Conservation (phyloP, 208 protist species). For the Leishmania turanica region DNA sequence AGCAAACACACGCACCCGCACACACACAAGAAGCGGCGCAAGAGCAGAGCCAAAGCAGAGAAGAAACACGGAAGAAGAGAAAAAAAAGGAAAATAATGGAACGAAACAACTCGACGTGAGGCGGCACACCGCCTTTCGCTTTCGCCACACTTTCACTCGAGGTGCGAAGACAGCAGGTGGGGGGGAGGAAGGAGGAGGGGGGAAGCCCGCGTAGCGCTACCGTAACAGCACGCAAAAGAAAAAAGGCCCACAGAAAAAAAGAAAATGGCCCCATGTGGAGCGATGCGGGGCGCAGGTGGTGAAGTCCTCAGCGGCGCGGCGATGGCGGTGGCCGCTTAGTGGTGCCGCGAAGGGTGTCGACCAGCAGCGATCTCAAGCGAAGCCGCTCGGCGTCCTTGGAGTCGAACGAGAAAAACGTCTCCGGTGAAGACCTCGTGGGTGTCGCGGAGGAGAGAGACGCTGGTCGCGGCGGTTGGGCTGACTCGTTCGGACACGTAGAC, state of each 20-base stretch:
- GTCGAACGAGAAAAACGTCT: background rate
- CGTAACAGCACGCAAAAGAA: background rate
- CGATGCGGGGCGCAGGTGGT: background rate
- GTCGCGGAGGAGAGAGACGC: background rate
- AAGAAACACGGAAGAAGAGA: background rate
- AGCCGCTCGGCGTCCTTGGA: constrained; percentile 2
- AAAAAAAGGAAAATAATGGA: background rate
- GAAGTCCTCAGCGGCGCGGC: background rate
- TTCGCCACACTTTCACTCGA: too few relatives aligned
- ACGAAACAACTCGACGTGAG: background rate
- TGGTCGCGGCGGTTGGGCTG: background rate
- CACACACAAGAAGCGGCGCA: background rate
- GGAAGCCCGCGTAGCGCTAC: too few relatives aligned
- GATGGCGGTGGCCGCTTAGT: background rate
- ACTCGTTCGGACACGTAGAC: background rate
- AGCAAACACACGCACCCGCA: constrained; percentile 1
- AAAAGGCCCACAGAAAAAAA: background rate
- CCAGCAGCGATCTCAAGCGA: constrained; percentile 14
- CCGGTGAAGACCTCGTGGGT: background rate
- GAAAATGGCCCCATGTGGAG: background rate
- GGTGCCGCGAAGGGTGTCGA: constrained; percentile 17
- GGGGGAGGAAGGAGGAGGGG: too few relatives aligned
- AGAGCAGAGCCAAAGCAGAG: background rate
- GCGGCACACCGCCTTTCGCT: too few relatives aligned
- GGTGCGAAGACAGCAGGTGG: background rate